Base-by-base conservation (phyloP, 257 asterid genomes). In the Penstemon eatonii region DNA sequence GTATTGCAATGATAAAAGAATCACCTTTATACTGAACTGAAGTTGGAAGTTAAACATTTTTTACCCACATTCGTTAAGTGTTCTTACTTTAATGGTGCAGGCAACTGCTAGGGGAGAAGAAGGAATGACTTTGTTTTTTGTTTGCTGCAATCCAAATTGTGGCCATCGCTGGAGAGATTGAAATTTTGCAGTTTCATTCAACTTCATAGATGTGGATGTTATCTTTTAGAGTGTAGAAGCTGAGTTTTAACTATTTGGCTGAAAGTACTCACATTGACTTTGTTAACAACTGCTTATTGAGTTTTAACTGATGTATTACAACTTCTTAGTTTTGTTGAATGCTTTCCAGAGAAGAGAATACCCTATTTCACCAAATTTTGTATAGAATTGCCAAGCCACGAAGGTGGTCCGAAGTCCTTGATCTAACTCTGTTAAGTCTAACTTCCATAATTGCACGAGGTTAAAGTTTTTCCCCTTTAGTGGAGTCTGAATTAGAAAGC, bases 71-170 rank as follows among this genome's bases (percentile, higher is more conserved):
- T 54, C 41, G 33, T 4, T n/a, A 9, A 7, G 51, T 7, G 51
- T 46, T 46, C 10, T 59, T 53, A 41, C 56, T 50, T 41, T 50
- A 13, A 38, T 57, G n/a, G 46, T 73, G 76, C 93, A 92, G 98
- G 98, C 97, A 36, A 90, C 95, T 81, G 89, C 95, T 58, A 76
- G 93, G 72, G 97, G 97, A 53, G 98, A 92, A 83, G 97, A 92
- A 82, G 98, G 98, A 15, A 90, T 90, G 98, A 83, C 97, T 0
- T 79, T 92, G 73, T 88, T 90, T 86, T 92, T 92, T 8, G 97
- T 90, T 61, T 92, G 98, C 90, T 92, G 98, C 93, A 92, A 90
- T 69, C 88, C 98, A 1, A 90, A 78, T 65, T 92, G 97, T 62
- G 97, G 96, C 62, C 70, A 83, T 73, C 86, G 96, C 49, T 92